phyloP scores from a whole-genome alignment of 371 early-diverging fungal species.

The Coemansia sp. region DNA sequence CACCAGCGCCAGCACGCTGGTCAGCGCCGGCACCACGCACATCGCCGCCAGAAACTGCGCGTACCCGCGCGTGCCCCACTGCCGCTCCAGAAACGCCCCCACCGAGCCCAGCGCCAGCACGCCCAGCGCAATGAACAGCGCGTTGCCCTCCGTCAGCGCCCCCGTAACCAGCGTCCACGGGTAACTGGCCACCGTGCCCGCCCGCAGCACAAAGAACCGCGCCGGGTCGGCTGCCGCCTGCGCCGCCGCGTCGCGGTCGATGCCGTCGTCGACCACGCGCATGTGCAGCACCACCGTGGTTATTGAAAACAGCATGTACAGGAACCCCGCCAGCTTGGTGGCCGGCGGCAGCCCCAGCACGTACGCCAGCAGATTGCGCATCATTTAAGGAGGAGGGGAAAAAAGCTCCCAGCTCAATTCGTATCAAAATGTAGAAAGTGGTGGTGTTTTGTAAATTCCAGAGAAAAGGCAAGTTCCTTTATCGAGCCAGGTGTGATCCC shows the following conservation, averaged over 20 bases:
- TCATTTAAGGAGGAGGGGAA: neutral
- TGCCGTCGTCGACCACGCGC: neutral
- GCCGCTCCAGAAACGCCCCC: conserved; percentile 44
- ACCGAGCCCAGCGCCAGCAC: conserved; percentile 23
- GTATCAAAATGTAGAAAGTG: too few relatives aligned
- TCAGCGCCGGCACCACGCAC: conserved; percentile 22
- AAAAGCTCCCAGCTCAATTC: neutral
- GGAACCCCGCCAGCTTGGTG: conserved; percentile 20
- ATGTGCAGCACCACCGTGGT: conserved; percentile 17
- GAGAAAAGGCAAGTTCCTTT: too few relatives aligned
- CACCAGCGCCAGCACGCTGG: conserved; percentile 10
- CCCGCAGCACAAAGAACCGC: conserved; percentile 34
- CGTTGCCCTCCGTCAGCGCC: conserved; percentile 31
- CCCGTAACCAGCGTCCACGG: conserved; percentile 46
- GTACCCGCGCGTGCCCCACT: conserved; percentile 47
- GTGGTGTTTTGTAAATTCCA: too few relatives aligned
- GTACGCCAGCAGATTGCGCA: conserved; percentile 26
- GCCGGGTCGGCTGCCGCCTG: conserved; percentile 24
- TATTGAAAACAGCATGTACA: conserved; percentile 16
- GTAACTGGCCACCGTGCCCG: conserved; percentile 26
- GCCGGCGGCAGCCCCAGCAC: conserved; percentile 30
- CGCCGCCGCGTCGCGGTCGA: conserved; percentile 7
- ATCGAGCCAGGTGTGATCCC: too few relatives aligned
- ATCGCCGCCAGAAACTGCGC: conserved; percentile 23
- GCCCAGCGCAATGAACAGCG: conserved; percentile 20